Percentiles rank a stretch among this genome's conserved stretches.
Conservation (phyloP, 2,329 filamentous ascomycete species). For the Chrysoporthe deuterocubensis region DNA sequence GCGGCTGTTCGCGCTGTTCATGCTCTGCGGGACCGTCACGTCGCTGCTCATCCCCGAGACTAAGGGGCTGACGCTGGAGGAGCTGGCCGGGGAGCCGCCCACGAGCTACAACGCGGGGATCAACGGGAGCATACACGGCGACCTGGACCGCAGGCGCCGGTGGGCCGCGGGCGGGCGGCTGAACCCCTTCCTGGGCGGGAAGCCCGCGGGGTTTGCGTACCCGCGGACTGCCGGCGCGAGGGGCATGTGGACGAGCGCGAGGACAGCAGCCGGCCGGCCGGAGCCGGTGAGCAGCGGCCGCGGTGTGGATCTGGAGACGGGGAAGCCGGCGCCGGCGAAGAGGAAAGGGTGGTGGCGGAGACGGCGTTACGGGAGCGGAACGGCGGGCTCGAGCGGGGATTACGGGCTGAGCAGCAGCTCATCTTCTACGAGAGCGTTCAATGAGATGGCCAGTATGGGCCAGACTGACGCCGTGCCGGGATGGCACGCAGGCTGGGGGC, state of each 20-base stretch:
- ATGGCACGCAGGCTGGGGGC: conserved; percentile 46
- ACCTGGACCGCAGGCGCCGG: conserved; percentile 30
- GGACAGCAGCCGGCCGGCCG: conserved; percentile 19
- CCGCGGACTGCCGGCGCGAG: conserved; percentile 38
- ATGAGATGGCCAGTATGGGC: conserved; percentile 26
- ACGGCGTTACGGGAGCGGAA: conserved; percentile 28
- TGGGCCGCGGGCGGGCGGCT: conserved; percentile 36
- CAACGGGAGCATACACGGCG: conserved; percentile 51
- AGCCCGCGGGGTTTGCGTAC: conserved; percentile 56
- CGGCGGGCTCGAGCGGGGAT: background rate
- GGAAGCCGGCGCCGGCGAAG: conserved; percentile 20
- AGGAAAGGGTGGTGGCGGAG: conserved; percentile 31
- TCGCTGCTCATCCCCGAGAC: conserved; percentile 79
- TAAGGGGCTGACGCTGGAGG: conserved; percentile 73
- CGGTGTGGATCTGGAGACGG: conserved; percentile 31
- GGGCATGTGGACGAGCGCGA: conserved; percentile 38
- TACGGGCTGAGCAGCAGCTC: conserved; percentile 20
- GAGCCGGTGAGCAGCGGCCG: conserved; percentile 49
- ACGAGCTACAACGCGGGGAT: conserved; percentile 60
- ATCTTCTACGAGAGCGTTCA: conserved; percentile 29
- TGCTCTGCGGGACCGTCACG: conserved; percentile 72
- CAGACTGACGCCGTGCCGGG: conserved; percentile 38
- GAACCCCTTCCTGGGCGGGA: conserved; percentile 55
- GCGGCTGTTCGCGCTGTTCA: conserved; percentile 80
- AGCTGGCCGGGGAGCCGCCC: conserved; percentile 68